These are phyloP conservation scores for Yamadazyma ubonensis DNA, from an alignment of 805 yeast genomes.

Conservation along the genomic window DNA sequence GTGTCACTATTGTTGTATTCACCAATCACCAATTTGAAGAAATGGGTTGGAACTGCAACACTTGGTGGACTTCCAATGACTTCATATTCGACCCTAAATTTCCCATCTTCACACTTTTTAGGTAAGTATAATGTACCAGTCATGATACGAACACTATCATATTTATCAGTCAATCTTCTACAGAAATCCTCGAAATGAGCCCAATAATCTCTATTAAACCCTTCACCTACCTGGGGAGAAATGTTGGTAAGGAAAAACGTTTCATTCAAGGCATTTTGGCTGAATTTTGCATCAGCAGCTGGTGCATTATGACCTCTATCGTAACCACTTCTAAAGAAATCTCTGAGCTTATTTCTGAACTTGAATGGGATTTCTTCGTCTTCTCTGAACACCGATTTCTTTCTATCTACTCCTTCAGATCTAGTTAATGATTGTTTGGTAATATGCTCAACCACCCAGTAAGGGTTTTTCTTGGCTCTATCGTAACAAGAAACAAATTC, in stretches of 20 bases:
- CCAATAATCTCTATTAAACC: constrained; percentile 97
- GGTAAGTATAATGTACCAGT: constrained; percentile 96
- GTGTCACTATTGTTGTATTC: constrained; percentile 49
- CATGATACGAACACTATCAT: constrained; percentile 75
- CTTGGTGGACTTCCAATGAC: constrained; percentile 96
- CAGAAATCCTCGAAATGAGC: constrained; percentile 92
- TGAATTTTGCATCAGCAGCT: constrained; percentile 93
- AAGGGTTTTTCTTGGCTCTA: constrained; percentile 80
- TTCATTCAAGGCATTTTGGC: constrained; percentile 91
- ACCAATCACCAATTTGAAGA: constrained; percentile 86
- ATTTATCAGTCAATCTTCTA: constrained; percentile 69
- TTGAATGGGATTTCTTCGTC: constrained; percentile 76
- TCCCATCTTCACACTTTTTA: constrained; percentile 74
- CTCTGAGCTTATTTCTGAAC: constrained; percentile 75
- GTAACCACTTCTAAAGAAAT: constrained; percentile 92
- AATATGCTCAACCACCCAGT: constrained; percentile 87
- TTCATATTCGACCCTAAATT: constrained; percentile 81
- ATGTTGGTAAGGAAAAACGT: constrained; percentile 88
- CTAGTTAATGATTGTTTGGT: constrained; percentile 65
- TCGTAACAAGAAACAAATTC: constrained; percentile 88
- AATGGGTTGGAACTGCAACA: constrained; percentile 96
- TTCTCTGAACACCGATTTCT: constrained; percentile 79
- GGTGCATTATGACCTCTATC: constrained; percentile 98
- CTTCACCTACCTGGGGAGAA: constrained; percentile 97
- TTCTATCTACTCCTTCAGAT: constrained; percentile 63